A percentile compares a stretch with the other conserved stretches of the same genome.
phyloP scores from a whole-genome alignment of 2,329 filamentous ascomycete genomes.

The Thielaviopsis ethacetica region DNA sequence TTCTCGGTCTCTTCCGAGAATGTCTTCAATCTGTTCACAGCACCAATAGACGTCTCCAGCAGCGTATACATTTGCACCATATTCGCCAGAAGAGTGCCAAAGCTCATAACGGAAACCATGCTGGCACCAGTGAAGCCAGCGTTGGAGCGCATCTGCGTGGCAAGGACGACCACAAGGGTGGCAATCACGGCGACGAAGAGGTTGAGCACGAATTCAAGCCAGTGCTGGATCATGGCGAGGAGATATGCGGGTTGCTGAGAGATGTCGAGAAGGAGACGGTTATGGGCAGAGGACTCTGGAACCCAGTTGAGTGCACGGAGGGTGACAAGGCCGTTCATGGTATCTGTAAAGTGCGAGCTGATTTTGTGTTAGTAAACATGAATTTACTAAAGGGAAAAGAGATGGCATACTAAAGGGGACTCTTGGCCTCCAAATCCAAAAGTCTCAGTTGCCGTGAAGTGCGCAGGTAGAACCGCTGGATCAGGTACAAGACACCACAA shows the following conservation, averaged over 20 bases:
- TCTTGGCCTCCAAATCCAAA: constrained; percentile 45
- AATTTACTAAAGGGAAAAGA: neutral
- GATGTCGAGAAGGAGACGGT: constrained; percentile 30
- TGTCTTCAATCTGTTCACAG: constrained; percentile 16
- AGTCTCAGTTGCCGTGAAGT: constrained; percentile 44
- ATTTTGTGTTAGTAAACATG: neutral
- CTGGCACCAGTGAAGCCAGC: constrained; percentile 24
- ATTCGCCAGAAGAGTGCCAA: constrained; percentile 18
- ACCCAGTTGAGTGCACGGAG: constrained; percentile 42
- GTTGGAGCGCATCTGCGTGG: constrained; percentile 25
- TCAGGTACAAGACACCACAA: constrained; percentile 26
- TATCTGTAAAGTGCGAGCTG: constrained; percentile 36
- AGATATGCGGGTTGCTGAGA: constrained; percentile 43
- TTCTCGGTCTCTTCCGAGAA: constrained; percentile 16
- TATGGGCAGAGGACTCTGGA: constrained; percentile 25
- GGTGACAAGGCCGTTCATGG: constrained; percentile 36
- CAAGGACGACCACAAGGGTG: constrained; percentile 26
- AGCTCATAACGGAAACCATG: constrained; percentile 22
- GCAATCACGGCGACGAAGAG: constrained; percentile 32
- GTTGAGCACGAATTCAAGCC: constrained; percentile 35
- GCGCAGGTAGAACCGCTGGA: constrained; percentile 42
- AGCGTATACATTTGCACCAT: constrained; percentile 21
- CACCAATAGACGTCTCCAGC: constrained; percentile 18
- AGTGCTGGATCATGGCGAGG: constrained; percentile 39
- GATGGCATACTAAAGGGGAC: constrained; percentile 32